A percentile compares a stretch with the other conserved stretches of the same genome.
These are phyloP conservation scores for Trichoderma asperellum DNA, from an alignment of 2,329 filamentous ascomycete species.

Conservation along the genomic window DNA sequence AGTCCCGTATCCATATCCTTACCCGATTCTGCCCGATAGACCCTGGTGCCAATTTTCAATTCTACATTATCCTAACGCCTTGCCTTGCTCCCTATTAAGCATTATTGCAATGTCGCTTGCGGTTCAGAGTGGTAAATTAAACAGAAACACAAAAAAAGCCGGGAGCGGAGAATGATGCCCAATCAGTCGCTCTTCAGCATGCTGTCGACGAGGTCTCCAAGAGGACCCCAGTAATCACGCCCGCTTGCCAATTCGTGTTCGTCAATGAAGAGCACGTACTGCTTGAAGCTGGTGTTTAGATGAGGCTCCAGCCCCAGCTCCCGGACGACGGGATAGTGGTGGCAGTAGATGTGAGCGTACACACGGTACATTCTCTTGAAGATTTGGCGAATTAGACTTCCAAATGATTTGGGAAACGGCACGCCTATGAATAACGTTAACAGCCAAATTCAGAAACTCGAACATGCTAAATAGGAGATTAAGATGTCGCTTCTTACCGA, in stretches of 20 bases:
- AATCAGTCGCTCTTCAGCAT: slow-evolving; percentile 89
- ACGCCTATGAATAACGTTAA: slow-evolving; percentile 62
- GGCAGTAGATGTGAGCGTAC: slow-evolving; percentile 99
- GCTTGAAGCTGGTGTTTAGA: slow-evolving; percentile 99
- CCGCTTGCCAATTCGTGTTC: slow-evolving; percentile 91
- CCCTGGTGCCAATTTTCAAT: slow-evolving; percentile 6
- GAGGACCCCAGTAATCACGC: slow-evolving; percentile 95
- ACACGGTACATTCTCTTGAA: slow-evolving; percentile 99
- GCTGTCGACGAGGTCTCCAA: slow-evolving; percentile 95
- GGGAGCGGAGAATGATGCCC: slow-evolving; percentile 13
- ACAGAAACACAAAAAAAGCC: neutral
- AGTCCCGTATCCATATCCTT: neutral
- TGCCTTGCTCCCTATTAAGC: slow-evolving; percentile 28
- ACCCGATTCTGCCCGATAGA: slow-evolving; percentile 25
- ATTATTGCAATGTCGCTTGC: slow-evolving; percentile 19
- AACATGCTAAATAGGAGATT: neutral
- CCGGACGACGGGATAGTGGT: slow-evolving; percentile 96
- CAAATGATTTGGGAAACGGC: slow-evolving; percentile 92
- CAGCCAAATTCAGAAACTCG: neutral
- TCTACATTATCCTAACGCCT: slow-evolving; percentile 34
- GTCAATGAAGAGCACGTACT: slow-evolving; percentile 98
- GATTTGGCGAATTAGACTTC: slow-evolving; percentile 85
- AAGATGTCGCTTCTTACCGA: slow-evolving; percentile 57
- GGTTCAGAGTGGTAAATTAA: neutral
- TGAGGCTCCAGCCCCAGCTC: slow-evolving; percentile 95